Evolutionary conservation across 176 grass and related monocot genomes (phyloP), one percentile per base, ranked within the genome.

Genomic region (Phoenix dactylifera): DNA sequence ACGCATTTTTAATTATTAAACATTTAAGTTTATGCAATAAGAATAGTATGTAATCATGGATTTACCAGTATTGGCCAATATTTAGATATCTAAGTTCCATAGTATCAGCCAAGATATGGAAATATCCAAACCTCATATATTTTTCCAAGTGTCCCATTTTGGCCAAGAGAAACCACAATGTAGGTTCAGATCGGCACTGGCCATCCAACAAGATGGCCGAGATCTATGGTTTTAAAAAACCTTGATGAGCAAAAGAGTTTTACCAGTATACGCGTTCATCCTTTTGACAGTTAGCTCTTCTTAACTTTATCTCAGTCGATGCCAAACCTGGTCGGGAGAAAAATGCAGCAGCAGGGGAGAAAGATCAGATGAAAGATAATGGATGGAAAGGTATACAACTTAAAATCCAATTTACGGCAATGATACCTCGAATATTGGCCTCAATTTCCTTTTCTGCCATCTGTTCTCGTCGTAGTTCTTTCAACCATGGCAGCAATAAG

Each of bases 211-310:
- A 12, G 35, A 44, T 14, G 35, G 2, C 35, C 35, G 10, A 44
- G 35, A 44, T 44, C 7, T 44, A 44, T 44, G 35, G 35, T 44
- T 44, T 44, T 44, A 14, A 44, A 44, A 44, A 44, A 44, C 6
- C 35, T 14, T 44, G 35, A 44, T 44, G 35, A 44, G 35, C 9
- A 30, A 59, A 82, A 58, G 44, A 56, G 28, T 19, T 49, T 22
- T 76, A 94, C 84, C 89, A 94, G 63, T 79, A 88, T 24, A 85
- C 52, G 18, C 84, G 80, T 5, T 88, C 82, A 80, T 86, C 69
- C 18, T 70, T 66, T 10, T 61, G 71, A 62, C 35, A 73, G 22
- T 69, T 48, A 73, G 74, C 67, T 79, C 60, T 57, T 69, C 81
- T 64, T 66, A 93, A 70, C 24, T 73, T 79, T 51, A 93, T 64